Percentiles rank a stretch among this genome's conserved stretches.
These are phyloP conservation scores for Sclerotinia minor DNA, from an alignment of 2,329 filamentous ascomycete genomes.

Conservation along the genomic window DNA sequence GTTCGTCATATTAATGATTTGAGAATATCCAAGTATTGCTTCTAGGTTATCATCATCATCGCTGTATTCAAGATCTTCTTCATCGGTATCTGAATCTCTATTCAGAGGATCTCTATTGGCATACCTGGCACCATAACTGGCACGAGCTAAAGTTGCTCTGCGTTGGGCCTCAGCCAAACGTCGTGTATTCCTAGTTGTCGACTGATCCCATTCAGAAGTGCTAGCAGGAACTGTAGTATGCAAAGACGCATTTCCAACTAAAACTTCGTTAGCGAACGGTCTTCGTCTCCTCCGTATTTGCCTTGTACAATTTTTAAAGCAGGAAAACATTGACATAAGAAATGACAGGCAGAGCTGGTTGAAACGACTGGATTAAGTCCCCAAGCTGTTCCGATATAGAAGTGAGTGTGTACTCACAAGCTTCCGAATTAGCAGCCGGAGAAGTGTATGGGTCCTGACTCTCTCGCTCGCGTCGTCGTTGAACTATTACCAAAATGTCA, in stretches of 20 bases:
- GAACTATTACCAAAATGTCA: slow-evolving; percentile 11
- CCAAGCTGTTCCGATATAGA: not conserved
- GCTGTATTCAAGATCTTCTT: not conserved
- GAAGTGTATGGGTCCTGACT: not conserved
- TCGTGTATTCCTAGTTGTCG: slow-evolving; percentile 8
- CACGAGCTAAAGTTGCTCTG: not conserved
- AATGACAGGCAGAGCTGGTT: not conserved
- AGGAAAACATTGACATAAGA: not conserved
- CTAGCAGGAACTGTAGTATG: not conserved
- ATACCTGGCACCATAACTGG: not conserved
- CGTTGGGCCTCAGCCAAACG: not conserved
- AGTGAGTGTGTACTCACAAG: slow-evolving; percentile 1
- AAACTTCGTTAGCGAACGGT: not conserved
- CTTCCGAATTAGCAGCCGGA: not conserved
- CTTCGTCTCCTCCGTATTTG: not conserved
- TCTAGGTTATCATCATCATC: not conserved
- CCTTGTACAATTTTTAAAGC: not conserved
- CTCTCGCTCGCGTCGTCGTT: not conserved
- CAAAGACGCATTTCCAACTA: not conserved
- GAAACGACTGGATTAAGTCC: not conserved
- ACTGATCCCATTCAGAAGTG: not conserved
- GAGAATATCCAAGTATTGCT: not conserved
- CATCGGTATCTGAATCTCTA: slow-evolving; percentile 11
- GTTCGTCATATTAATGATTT: not conserved
- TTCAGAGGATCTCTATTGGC: too few relatives aligned